Evolutionary conservation across 2,329 filamentous ascomycete species (phyloP).

Genomic region (Shiraia sp.): DNA sequence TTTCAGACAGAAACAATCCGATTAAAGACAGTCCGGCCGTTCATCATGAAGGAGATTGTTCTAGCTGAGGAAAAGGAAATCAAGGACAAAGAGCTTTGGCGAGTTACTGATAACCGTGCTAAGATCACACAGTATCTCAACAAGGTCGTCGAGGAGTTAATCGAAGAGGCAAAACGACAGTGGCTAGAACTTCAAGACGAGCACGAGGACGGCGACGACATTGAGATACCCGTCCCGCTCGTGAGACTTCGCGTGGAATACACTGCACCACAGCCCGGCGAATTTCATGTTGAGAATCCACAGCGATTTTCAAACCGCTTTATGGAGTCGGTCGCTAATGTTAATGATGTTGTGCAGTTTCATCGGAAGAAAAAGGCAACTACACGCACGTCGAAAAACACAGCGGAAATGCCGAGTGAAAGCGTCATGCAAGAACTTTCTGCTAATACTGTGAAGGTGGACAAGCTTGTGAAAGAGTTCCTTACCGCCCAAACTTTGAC

Average conservation of each 20-base stretch:
- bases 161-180: conserved; percentile 77
- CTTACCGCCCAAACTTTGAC: conserved; percentile 85
- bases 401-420: conserved; percentile 65
- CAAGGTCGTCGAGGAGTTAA: conserved; percentile 80
- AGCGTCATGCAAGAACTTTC: conserved; percentile 63
- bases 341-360: conserved; percentile 91
- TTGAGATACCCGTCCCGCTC: conserved; percentile 74
- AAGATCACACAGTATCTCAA: conserved; percentile 79
- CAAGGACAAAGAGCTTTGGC: conserved; percentile 74
- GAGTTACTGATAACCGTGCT: conserved; percentile 79
- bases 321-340: conserved; percentile 86
- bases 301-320: conserved; percentile 96
- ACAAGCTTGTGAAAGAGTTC: conserved; percentile 85
- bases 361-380: conserved; percentile 78
- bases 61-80: conserved; percentile 77
- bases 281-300: conserved; percentile 90
- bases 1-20: conserved; percentile 81
- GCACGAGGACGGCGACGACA: conserved; percentile 57
- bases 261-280: conserved; percentile 78
- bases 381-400: conserved; percentile 48
- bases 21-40: conserved; percentile 86
- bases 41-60: conserved; percentile 81
- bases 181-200: conserved; percentile 75
- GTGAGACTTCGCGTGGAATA: conserved; percentile 91
- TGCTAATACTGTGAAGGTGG: conserved; percentile 81